These are phyloP conservation scores for Angomonas deanei DNA, from an alignment of 208 protist genomes.

Conservation along the genomic window DNA sequence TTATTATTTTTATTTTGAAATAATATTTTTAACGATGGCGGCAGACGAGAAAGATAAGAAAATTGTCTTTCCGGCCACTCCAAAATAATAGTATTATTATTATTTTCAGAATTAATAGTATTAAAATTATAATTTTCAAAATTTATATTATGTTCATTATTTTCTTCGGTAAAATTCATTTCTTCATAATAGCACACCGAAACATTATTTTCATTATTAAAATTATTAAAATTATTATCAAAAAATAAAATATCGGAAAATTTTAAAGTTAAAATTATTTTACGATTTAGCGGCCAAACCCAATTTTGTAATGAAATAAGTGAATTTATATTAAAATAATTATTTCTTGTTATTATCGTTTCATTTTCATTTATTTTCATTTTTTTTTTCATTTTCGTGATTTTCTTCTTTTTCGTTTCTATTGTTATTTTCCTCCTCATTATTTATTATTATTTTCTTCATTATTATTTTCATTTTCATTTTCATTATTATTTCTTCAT, in stretches of 20 bases:
- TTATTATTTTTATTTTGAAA: neutral
- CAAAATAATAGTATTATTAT: neutral
- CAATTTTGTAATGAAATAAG: too few relatives aligned
- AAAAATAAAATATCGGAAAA: neutral
- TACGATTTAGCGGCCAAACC: too few relatives aligned
- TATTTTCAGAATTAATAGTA: neutral
- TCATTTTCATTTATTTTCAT: neutral
- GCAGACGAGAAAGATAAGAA: neutral
- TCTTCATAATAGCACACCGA: neutral
- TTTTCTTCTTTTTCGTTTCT: neutral
- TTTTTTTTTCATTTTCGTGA: neutral
- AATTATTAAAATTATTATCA: slow-evolving; percentile 1
- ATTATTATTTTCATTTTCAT: neutral
- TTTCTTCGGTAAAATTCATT: neutral
- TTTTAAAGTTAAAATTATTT: neutral
- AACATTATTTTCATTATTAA: neutral
- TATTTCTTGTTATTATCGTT: neutral
- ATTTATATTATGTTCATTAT: neutral
- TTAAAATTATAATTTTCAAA: neutral
- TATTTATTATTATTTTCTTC: too few relatives aligned
- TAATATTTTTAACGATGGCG: neutral
- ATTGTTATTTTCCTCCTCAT: slow-evolving; percentile 3
- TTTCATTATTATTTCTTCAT: neutral
- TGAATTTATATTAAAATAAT: too few relatives aligned
- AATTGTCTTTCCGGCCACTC: neutral